phyloP scores from a whole-genome alignment of 225 moss, liverwort and hornwort species.

The Straminergon stramineum region DNA sequence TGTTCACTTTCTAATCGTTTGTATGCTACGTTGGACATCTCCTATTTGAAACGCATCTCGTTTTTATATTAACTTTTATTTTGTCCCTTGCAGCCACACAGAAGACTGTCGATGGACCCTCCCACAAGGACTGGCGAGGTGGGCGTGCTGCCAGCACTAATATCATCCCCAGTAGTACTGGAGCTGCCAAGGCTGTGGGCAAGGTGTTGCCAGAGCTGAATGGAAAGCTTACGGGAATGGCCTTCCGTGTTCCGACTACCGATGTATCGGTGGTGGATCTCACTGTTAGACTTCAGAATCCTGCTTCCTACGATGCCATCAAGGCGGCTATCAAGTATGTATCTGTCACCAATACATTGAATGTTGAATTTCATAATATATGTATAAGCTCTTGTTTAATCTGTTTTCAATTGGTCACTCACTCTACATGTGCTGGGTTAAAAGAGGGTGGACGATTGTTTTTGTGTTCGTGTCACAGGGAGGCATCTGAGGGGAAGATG shows the following conservation, averaged over 20 bases:
- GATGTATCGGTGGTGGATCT: slow-evolving; percentile 66
- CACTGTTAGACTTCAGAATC: slow-evolving; percentile 48
- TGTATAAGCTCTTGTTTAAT: neutral
- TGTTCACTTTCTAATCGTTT: neutral
- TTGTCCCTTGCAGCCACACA: slow-evolving; percentile 43
- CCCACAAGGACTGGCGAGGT: slow-evolving; percentile 60
- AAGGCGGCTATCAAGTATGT: slow-evolving; percentile 37
- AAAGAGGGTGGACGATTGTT: neutral
- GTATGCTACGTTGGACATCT: neutral
- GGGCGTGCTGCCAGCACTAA: slow-evolving; percentile 36
- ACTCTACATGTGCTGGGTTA: neutral
- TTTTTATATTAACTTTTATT: neutral
- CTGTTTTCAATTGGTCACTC: neutral
- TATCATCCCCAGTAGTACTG: slow-evolving; percentile 56
- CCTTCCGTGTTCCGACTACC: slow-evolving; percentile 54
- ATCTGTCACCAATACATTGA: neutral
- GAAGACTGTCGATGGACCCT: slow-evolving; percentile 62
- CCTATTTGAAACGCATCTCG: neutral
- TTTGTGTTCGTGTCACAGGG: slow-evolving; percentile 3
- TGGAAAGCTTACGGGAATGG: slow-evolving; percentile 63
- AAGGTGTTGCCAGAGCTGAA: slow-evolving; percentile 61
- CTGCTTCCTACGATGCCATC: slow-evolving; percentile 38
- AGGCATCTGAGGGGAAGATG: slow-evolving; percentile 45
- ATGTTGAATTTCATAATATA: neutral
- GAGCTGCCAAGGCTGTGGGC: slow-evolving; percentile 65